Percentiles rank a stretch among this genome's conserved stretches.
Conservation (phyloP, 768 basidiomycete species). For the Strobilomyces dryophilus region DNA sequence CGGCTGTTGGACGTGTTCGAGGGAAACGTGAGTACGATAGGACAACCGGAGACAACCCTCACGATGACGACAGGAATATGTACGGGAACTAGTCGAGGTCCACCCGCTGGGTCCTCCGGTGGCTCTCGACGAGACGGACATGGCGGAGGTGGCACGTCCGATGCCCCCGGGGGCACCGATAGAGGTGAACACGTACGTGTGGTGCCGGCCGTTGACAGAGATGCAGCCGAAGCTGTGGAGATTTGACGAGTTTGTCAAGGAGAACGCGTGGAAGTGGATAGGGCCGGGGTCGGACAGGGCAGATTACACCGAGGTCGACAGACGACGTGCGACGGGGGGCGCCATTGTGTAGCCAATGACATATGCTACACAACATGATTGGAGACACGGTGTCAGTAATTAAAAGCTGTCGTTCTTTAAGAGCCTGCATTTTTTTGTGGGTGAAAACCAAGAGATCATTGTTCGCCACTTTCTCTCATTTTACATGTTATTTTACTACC, state of each 20-base stretch:
- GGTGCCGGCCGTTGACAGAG: slow-evolving; percentile 36
- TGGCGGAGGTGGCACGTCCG: slow-evolving; percentile 35
- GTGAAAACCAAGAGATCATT: no score
- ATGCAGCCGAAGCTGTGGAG: slow-evolving; percentile 71
- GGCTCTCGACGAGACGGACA: slow-evolving; percentile 24
- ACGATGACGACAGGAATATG: slow-evolving; percentile 60
- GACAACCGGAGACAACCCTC: neutral
- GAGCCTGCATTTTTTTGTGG: no score
- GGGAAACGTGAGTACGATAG: slow-evolving; percentile 51
- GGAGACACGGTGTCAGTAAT: no score
- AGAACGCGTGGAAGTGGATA: slow-evolving; percentile 79
- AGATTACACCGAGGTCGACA: slow-evolving; percentile 54
- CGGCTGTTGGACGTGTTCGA: slow-evolving; percentile 76
- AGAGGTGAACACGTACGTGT: slow-evolving; percentile 73
- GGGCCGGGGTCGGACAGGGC: slow-evolving; percentile 35
- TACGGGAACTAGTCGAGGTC: slow-evolving; percentile 47
- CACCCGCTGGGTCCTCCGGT: slow-evolving; percentile 48
- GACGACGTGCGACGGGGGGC: slow-evolving; percentile 39
- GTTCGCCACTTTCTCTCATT: no score
- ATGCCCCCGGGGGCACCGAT: slow-evolving; percentile 36
- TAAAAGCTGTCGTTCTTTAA: no score
- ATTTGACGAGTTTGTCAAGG: slow-evolving; percentile 73
- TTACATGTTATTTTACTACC: no score
- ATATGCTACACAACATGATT: no score
- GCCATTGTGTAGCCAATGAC: slow-evolving; percentile 17